Evolutionary conservation across 306 rosid genomes (phyloP).

Genomic region (Sicyos baderoa): DNA sequence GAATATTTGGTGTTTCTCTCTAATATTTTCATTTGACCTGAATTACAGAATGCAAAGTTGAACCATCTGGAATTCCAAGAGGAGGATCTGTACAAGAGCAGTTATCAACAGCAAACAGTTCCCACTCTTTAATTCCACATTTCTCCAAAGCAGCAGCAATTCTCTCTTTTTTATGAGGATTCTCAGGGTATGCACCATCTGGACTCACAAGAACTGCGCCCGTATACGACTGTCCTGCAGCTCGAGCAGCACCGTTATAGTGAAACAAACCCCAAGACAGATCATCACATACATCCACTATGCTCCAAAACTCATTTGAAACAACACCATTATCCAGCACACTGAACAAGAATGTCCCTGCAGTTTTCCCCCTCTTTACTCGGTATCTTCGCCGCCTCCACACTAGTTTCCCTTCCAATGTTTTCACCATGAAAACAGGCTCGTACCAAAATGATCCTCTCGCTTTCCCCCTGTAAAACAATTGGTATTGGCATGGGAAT

Average conservation of each 20-base stretch:
- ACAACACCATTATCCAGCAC: constrained; percentile 81
- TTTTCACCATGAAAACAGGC: constrained; percentile 72
- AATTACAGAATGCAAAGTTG: constrained; percentile 38
- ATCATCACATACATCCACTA: constrained; percentile 64
- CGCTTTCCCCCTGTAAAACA: constrained; percentile 78
- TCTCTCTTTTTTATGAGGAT: constrained; percentile 30
- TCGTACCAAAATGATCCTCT: constrained; percentile 87
- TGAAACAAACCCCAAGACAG: constrained; percentile 81
- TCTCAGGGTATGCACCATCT: constrained; percentile 52
- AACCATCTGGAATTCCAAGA: constrained; percentile 67
- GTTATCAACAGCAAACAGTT: constrained; percentile 48
- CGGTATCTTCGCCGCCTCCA: constrained; percentile 81
- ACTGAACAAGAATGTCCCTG: constrained; percentile 66
- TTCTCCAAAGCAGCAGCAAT: constrained; percentile 47
- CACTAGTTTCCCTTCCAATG: constrained; percentile 63
- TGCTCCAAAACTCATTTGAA: constrained; percentile 84
- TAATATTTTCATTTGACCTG: not conserved
- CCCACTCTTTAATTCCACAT: constrained; percentile 75
- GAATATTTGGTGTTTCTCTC: too few species aligned
- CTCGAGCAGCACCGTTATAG: constrained; percentile 75
- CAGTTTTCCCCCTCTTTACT: constrained; percentile 56
- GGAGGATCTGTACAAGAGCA: constrained; percentile 55
- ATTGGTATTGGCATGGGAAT: constrained; percentile 80
- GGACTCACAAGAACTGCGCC: constrained; percentile 84
- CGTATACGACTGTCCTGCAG: constrained; percentile 74